These are phyloP conservation scores for Prunus armeniaca DNA, from an alignment of 306 rosid genomes.

Conservation along the genomic window DNA sequence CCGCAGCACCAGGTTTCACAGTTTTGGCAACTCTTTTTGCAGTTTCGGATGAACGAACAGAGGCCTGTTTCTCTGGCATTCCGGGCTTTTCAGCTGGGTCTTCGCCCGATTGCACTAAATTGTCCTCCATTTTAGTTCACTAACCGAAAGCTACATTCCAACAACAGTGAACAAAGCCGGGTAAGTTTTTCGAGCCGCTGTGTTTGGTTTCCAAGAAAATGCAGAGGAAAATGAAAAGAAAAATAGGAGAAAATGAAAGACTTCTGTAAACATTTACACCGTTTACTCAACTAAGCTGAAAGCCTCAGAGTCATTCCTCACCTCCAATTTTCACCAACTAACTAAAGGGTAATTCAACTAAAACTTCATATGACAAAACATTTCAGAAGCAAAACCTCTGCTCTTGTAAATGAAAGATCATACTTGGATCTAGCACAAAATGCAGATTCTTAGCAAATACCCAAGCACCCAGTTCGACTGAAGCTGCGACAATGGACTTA, in stretches of 20 bases:
- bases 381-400: slow-evolving; percentile 15
- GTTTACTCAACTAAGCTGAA: slow-evolving; percentile 8
- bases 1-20: slow-evolving; percentile 34
- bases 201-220: slow-evolving; percentile 12
- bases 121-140: slow-evolving; percentile 56
- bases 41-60: slow-evolving; percentile 30
- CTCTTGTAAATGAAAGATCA: slow-evolving; percentile 12
- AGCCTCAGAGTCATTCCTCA: background rate
- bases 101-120: slow-evolving; percentile 40
- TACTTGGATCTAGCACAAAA: slow-evolving; percentile 36
- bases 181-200: background rate
- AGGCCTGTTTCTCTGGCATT: slow-evolving; percentile 21
- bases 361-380: slow-evolving; percentile 12
- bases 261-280: background rate
- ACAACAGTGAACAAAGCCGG: background rate
- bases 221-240: background rate
- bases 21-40: slow-evolving; percentile 32
- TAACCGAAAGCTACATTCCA: slow-evolving; percentile 19
- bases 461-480: slow-evolving; percentile 23
- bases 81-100: slow-evolving; percentile 34
- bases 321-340: slow-evolving; percentile 14
- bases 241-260: background rate
- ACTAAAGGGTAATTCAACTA: slow-evolving; percentile 12
- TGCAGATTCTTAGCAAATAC: slow-evolving; percentile 35
- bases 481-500: background rate